These are phyloP conservation scores for Cladosporium colombiae DNA, from an alignment of 2,329 filamentous ascomycete species.

Conservation along the genomic window DNA sequence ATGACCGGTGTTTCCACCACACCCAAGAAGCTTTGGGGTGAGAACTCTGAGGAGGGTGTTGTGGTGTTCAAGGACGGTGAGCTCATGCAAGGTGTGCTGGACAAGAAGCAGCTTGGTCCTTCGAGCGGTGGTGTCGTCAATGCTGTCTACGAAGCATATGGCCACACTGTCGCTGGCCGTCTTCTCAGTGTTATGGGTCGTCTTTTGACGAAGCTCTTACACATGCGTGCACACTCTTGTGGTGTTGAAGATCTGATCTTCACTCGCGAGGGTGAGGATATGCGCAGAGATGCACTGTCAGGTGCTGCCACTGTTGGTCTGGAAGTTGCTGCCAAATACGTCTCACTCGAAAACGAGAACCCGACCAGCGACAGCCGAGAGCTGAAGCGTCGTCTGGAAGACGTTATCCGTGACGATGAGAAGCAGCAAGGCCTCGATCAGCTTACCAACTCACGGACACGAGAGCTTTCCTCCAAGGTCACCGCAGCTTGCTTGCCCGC, in stretches of 20 bases:
- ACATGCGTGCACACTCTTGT: conserved; percentile 94
- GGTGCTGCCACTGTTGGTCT: conserved; percentile 71
- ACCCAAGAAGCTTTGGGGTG: conserved; percentile 76
- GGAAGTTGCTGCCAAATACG: conserved; percentile 81
- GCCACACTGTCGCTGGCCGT: conserved; percentile 81
- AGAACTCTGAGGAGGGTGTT: conserved; percentile 71
- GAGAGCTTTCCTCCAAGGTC: conserved; percentile 72
- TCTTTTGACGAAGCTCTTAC: conserved; percentile 82
- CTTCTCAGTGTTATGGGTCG: conserved; percentile 86
- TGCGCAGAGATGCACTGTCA: conserved; percentile 67
- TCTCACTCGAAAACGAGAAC: conserved; percentile 70
- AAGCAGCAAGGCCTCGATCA: conserved; percentile 91
- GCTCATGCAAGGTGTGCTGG: conserved; percentile 85
- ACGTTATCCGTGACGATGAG: conserved; percentile 83
- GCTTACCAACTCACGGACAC: conserved; percentile 73
- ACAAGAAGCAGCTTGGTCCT: conserved; percentile 93
- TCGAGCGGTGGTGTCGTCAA: conserved; percentile 85
- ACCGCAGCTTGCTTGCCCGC: conserved; percentile 77
- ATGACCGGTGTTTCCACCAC: conserved; percentile 79
- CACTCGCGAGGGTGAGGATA: conserved; percentile 73
- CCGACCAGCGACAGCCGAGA: conserved; percentile 67
- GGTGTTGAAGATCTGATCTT: conserved; percentile 94
- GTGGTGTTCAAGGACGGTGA: conserved; percentile 87
- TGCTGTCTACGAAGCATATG: conserved; percentile 89
- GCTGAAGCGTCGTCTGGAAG: conserved; percentile 76